Evolutionary conservation across 1,284 basidiomycete genomes (phyloP).

Genomic region (Moniliella sp.): DNA sequence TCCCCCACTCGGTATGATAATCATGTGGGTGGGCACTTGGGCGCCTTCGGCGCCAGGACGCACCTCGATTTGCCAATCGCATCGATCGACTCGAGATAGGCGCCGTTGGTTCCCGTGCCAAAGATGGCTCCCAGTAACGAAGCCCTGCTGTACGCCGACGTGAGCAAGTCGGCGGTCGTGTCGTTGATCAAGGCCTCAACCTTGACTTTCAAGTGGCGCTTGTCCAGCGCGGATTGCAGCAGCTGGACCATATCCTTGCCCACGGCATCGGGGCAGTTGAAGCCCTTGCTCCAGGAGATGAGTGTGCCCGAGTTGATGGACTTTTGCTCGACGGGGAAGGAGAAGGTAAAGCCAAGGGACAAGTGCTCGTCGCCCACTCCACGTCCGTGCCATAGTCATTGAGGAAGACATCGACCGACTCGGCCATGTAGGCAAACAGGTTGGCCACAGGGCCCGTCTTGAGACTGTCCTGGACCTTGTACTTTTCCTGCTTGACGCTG

Average conservation of each 20-base stretch:
- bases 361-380: constrained; percentile 12
- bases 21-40: constrained; percentile 45
- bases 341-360: constrained; percentile 55
- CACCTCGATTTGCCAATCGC: constrained; percentile 51
- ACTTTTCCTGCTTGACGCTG: constrained; percentile 43
- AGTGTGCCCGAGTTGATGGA: constrained; percentile 71
- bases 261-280: constrained; percentile 42
- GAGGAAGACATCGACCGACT: constrained; percentile 79
- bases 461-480: constrained; percentile 24
- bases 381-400: constrained; percentile 42
- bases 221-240: constrained; percentile 75
- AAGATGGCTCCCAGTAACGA: constrained; percentile 67
- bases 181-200: constrained; percentile 94
- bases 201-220: constrained; percentile 76
- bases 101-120: constrained; percentile 92
- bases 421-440: constrained; percentile 59
- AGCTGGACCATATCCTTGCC: constrained; percentile 78
- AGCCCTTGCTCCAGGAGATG: constrained; percentile 33
- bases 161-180: constrained; percentile 72
- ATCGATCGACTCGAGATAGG: constrained; percentile 67
- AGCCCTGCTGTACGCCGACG: constrained; percentile 70
- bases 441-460: constrained; percentile 15
- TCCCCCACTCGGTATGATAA: constrained; percentile 93
- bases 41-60: constrained; percentile 6
- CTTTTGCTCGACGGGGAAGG: constrained; percentile 70